These are phyloP conservation scores for Cyclotella atomus DNA, from an alignment of 108 stramenopile species.

Conservation along the genomic window DNA sequence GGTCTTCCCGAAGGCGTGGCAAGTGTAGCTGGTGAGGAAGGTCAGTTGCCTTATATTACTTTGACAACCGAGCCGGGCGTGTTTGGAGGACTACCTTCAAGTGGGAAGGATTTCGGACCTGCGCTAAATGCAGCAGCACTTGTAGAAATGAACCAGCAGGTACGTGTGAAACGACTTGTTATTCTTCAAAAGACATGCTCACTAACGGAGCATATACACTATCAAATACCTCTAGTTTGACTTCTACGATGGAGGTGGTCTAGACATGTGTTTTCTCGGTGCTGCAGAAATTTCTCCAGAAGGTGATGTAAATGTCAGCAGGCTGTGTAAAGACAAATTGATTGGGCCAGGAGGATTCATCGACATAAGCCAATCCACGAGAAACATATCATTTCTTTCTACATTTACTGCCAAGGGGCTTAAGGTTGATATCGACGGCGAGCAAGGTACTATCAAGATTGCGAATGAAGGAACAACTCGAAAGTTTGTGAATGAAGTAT, in stretches of 20 bases:
- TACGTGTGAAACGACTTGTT: background rate
- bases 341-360: conserved; percentile 89
- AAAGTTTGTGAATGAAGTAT: conserved; percentile 74
- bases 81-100: conserved; percentile 73
- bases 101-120: conserved; percentile 79
- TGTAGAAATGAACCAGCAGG: conserved; percentile 77
- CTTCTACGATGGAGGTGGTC: conserved; percentile 77
- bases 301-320: conserved; percentile 86
- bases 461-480: conserved; percentile 65
- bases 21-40: conserved; percentile 78
- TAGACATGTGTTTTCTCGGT: conserved; percentile 71
- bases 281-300: conserved; percentile 65
- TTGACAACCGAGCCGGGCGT: conserved; percentile 82
- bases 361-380: conserved; percentile 77
- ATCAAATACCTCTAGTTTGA: conserved; percentile 60
- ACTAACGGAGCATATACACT: background rate
- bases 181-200: background rate
- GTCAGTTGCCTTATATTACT: conserved; percentile 63
- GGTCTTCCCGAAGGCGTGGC: conserved; percentile 86
- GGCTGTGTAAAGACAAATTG: conserved; percentile 61
- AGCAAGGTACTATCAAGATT: conserved; percentile 61
- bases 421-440: conserved; percentile 45
- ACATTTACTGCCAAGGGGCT: conserved; percentile 81
- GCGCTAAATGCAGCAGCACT: conserved; percentile 68
- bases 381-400: conserved; percentile 60